Evolutionary conservation across 179 eudicot species (phyloP).

Genomic region (Patellifolia procumbens): DNA sequence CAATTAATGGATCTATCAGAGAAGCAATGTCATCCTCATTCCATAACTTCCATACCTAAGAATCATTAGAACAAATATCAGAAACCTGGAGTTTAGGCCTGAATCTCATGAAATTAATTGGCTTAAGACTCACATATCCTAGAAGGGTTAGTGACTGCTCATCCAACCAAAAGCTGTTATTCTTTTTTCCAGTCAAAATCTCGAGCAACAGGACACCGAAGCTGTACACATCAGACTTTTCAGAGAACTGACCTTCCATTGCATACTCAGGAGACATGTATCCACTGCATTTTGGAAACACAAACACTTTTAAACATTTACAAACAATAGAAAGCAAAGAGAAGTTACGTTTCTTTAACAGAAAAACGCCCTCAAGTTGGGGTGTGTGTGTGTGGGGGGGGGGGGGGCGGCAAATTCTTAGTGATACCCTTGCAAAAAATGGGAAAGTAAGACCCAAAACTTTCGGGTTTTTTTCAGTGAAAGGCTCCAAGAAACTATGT

Average conservation of each 20-base stretch:
- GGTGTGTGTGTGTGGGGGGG: too few species aligned
- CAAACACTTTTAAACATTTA: background rate
- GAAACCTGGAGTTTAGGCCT: background rate
- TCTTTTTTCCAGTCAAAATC: constrained; percentile 27
- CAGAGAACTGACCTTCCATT: constrained; percentile 34
- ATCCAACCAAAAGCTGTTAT: constrained; percentile 26
- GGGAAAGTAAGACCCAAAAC: too few species aligned
- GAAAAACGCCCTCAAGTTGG: too few species aligned
- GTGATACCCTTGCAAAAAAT: too few species aligned
- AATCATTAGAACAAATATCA: background rate
- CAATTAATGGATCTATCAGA: constrained; percentile 23
- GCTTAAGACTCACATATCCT: constrained; percentile 24
- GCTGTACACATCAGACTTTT: constrained; percentile 29
- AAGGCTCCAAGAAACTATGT: background rate
- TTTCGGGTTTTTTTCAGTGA: too few species aligned
- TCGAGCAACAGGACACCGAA: constrained; percentile 32
- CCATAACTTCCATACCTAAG: constrained; percentile 31
- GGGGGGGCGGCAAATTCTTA: too few species aligned
- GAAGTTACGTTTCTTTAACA: too few species aligned
- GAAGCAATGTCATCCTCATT: constrained; percentile 12
- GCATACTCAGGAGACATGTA: constrained; percentile 32
- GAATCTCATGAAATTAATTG: background rate
- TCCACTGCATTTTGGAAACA: constrained; percentile 18
- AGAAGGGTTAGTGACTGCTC: constrained; percentile 30
- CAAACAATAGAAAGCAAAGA: too few species aligned